Conservation (phyloP, 352 stramenopile genomes). For the Thraustochytrium striatum region DNA sequence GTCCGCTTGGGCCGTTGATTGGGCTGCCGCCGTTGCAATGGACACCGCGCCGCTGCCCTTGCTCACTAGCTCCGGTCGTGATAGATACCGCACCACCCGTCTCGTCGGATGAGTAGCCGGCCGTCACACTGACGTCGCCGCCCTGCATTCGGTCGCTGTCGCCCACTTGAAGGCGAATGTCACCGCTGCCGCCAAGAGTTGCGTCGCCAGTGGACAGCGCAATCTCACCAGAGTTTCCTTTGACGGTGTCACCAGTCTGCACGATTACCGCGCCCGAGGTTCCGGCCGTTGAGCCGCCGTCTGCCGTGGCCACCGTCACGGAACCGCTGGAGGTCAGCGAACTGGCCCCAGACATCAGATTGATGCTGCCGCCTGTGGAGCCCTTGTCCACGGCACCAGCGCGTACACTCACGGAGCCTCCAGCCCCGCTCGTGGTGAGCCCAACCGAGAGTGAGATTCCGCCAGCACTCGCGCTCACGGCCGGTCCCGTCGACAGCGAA, state of each 20-base stretch:
- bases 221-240: slow-evolving; percentile 52
- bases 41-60: background rate
- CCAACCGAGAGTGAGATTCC: no score
- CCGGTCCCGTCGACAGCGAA: background rate
- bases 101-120: background rate
- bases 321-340: background rate
- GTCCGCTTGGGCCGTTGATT: background rate
- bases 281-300: background rate
- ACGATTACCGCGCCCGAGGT: background rate
- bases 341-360: background rate
- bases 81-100: background rate
- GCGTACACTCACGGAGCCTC: background rate
- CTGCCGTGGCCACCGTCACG: background rate
- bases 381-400: background rate
- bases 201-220: slow-evolving; percentile 66
- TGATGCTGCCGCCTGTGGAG: background rate
- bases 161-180: slow-evolving; percentile 66
- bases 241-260: background rate
- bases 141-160: background rate
- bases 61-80: background rate
- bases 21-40: background rate
- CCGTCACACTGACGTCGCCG: background rate
- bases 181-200: slow-evolving; percentile 63
- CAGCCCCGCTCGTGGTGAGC: background rate
- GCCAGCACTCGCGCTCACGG: no score